Evolutionary conservation across 2,329 filamentous ascomycete species (phyloP).

Genomic region (Monosporascus cannonballus): DNA sequence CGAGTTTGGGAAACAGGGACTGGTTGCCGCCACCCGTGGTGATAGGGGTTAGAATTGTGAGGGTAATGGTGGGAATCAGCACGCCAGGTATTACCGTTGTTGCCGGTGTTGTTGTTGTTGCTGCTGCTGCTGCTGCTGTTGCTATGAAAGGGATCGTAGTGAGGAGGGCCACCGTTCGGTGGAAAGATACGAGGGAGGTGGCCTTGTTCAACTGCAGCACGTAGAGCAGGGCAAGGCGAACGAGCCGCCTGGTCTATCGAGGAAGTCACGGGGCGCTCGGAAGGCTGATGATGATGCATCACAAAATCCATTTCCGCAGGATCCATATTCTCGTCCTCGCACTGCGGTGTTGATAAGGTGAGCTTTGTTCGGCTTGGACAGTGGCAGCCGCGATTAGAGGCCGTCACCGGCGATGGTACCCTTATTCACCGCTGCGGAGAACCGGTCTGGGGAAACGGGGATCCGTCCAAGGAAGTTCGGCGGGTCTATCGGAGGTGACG

Average conservation of each 20-base stretch:
- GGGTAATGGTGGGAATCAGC: not conserved
- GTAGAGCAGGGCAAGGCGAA: conserved; percentile 23
- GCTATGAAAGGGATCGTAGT: conserved; percentile 19
- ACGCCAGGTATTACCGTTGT: conserved; percentile 2
- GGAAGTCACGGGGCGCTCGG: conserved; percentile 6
- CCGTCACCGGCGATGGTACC: no score
- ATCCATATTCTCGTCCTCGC: conserved; percentile 10
- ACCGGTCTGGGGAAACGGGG: not conserved
- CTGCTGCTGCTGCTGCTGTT: no score
- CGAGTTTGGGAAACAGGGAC: not conserved
- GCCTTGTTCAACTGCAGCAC: conserved; percentile 18
- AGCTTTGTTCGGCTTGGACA: not conserved
- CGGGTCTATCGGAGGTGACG: not conserved
- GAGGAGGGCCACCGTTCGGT: conserved; percentile 9
- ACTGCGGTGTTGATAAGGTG: not conserved
- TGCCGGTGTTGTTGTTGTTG: conserved; percentile 1
- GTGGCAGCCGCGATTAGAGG: no score
- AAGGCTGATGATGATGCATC: conserved; percentile 17
- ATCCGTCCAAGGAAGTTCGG: not conserved
- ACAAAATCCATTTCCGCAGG: conserved; percentile 23
- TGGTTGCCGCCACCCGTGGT: conserved; percentile 3
- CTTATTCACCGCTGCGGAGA: not conserved
- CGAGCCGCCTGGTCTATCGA: conserved; percentile 13
- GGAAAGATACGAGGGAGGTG: conserved; percentile 13
- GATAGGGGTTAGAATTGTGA: not conserved